Conservation (phyloP, 169 alveolate species). For the Babesia ovata region DNA sequence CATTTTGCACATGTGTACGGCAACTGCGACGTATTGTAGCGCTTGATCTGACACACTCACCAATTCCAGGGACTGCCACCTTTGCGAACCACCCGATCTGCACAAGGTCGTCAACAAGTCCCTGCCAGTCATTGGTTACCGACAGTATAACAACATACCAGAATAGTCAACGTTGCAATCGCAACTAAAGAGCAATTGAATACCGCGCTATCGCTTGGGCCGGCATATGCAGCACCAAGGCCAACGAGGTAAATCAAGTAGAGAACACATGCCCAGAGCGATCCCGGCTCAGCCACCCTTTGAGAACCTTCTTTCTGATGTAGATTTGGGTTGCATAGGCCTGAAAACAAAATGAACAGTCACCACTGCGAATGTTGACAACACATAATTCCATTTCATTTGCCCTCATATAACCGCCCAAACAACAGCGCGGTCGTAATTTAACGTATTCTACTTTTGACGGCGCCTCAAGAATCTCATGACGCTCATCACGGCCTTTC, state of each 20-base stretch:
- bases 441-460: no score
- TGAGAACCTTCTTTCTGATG: slow-evolving; percentile 11
- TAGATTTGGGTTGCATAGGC: slow-evolving; percentile 28
- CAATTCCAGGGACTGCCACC: slow-evolving; percentile 35
- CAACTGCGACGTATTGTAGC: slow-evolving; percentile 2
- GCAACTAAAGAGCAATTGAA: slow-evolving; percentile 13
- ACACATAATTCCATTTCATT: slow-evolving; percentile 12
- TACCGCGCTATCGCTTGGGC: not conserved
- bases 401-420: not conserved
- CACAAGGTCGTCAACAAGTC: slow-evolving; percentile 61
- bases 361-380: not conserved
- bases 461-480: no score
- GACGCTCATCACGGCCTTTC: no score
- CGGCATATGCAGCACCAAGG: not conserved
- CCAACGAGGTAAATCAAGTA: slow-evolving; percentile 30
- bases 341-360: slow-evolving; percentile 6
- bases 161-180: slow-evolving; percentile 42
- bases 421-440: not conserved
- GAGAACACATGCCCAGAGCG: slow-evolving; percentile 51
- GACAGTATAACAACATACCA: slow-evolving; percentile 21
- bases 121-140: slow-evolving; percentile 7
- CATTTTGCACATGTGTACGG: slow-evolving; percentile 44
- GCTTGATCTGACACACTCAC: slow-evolving; percentile 5
- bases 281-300: slow-evolving; percentile 70
- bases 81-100: slow-evolving; percentile 27